phyloP scores from a whole-genome alignment of 2,329 filamentous ascomycete genomes.

The Pyrenochaeta sp. region DNA sequence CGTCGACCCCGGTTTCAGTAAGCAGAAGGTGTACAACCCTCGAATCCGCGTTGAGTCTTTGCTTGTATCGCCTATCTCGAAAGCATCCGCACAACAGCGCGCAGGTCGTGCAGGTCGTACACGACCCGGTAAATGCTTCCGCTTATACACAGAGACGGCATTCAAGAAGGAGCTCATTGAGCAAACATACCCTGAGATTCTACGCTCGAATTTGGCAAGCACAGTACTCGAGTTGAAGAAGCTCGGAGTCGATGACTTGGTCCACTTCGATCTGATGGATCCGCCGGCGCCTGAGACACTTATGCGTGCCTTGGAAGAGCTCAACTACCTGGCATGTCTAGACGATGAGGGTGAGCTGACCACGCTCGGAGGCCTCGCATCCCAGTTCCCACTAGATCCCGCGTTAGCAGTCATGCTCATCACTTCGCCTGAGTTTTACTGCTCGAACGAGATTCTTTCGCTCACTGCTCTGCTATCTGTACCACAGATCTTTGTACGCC shows the following conservation, averaged over 20 bases:
- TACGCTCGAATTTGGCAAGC: conserved; percentile 92
- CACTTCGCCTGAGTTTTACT: conserved; percentile 96
- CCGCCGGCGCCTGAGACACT: conserved; percentile 97
- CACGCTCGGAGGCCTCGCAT: conserved; percentile 82
- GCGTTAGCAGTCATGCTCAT: conserved; percentile 97
- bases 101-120: conserved; percentile 99
- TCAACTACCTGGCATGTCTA: conserved; percentile 95
- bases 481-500: conserved; percentile 91
- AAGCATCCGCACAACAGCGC: conserved; percentile 94
- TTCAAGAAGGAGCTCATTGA: conserved; percentile 99
- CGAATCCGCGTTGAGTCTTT: conserved; percentile 95
- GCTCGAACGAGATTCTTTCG: conserved; percentile 97
- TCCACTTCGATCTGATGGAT: conserved; percentile 99
- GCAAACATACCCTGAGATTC: conserved; percentile 94
- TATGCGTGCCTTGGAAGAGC: conserved; percentile 96
- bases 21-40: conserved; percentile 99
- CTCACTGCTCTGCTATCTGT: conserved; percentile 94
- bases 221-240: conserved; percentile 98
- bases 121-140: conserved; percentile 96
- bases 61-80: conserved; percentile 96
- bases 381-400: conserved; percentile 94
- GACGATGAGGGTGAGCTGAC: conserved; percentile 97
- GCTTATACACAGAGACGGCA: conserved; percentile 91
- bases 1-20: conserved; percentile 98
- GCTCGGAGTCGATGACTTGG: conserved; percentile 91